phyloP scores from a whole-genome alignment of 106 monocot genomes.

The Allium sativum region DNA sequence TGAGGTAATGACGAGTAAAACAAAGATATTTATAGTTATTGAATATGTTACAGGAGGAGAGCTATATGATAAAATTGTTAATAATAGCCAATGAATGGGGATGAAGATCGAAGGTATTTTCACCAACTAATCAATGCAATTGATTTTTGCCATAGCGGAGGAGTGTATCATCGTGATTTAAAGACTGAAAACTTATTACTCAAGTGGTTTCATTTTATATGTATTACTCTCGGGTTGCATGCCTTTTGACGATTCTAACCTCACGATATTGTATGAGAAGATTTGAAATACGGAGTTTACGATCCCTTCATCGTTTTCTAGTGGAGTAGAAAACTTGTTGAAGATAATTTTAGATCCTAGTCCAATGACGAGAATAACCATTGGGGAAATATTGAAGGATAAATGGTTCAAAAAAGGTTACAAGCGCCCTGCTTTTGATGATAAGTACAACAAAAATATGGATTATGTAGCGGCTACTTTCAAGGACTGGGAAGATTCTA shows the following conservation, averaged over 20 bases:
- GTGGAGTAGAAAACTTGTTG: no score
- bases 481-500: constrained; percentile 23
- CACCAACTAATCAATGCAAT: constrained; percentile 87
- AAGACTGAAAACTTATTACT: no score
- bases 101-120: constrained; percentile 70
- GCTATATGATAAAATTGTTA: constrained; percentile 17
- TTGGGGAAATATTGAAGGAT: constrained; percentile 73
- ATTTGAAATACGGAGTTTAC: no score
- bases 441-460: constrained; percentile 46
- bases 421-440: constrained; percentile 68
- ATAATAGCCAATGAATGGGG: constrained; percentile 65
- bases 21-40: constrained; percentile 78
- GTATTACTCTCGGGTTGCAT: no score
- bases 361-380: constrained; percentile 35
- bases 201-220: no score
- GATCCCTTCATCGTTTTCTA: no score
- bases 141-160: constrained; percentile 90
- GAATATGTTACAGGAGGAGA: constrained; percentile 82
- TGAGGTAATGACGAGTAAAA: constrained; percentile 91
- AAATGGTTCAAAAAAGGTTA: constrained; percentile 91
- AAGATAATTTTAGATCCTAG: no score
- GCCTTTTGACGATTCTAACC: no score
- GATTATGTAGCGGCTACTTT: constrained; percentile 79
- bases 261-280: no score
- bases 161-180: constrained; percentile 79